Base-by-base conservation (phyloP, 441 rosid species). In the Geranium incanum region DNA sequence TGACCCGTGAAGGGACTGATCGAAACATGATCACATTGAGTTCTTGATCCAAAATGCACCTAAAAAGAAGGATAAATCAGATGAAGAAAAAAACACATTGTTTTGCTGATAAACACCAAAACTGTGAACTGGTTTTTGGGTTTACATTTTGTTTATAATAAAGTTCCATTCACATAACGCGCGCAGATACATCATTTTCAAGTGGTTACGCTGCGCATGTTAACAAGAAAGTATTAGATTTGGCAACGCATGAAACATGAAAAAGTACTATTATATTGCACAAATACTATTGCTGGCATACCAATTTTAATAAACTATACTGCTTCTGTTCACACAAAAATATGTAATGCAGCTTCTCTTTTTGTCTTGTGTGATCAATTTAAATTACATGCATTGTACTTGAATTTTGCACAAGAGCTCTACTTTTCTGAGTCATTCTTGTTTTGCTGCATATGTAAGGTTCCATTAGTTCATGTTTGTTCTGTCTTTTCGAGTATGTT, bases 101-200 rank as follows among this genome's bases (percentile, higher is more conserved):
- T 1, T 45, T 45, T 45, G 52, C 52, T 45, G 52, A 45, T 45
- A 45, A 45, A 45, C 12, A 1, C 12, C 52, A 12, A 45, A 45
- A 45, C 52, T 11, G 9, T 1, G 52, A 13, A 45, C 52, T 45
- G 52, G 4, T 41, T 41, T 41, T 41, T 7, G 48, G 12, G 52
- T 7, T 68, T 67, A 7, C 36, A 45, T 72, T 69, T 66, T 45
- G 70, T 69, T 72, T 52, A 62, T 9, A 55, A 70, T 59, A 67
- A 63, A 59, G 71, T 78, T 72, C 69, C 82, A 74, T 69, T 77
- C 78, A 78, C 78, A 68, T 72, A 70, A 71, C 39, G 81, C 83
- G 9, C 9, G 52, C 52, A 79, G 36, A 59, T 64, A 63, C 0
- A 65, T 70, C 64, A 12, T 74, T 75, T 75, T 75, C 68, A 38